Evolutionary conservation across 768 basidiomycete species (phyloP).

Genomic region (Naganishia randhawae): DNA sequence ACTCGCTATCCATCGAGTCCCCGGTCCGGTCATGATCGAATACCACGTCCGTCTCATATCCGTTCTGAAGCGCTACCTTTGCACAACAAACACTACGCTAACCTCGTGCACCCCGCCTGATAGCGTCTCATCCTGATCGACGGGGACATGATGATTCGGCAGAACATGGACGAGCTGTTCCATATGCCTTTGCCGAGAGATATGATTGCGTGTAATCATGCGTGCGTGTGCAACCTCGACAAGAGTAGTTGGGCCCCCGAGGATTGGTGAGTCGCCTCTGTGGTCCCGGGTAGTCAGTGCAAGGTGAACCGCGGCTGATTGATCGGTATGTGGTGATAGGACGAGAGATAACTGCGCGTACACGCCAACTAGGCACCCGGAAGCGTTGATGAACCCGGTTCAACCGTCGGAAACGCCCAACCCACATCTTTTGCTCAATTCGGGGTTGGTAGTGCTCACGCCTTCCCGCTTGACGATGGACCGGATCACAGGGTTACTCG

Average conservation of each 20-base stretch:
- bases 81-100: background rate
- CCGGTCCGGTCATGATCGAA: too few species aligned
- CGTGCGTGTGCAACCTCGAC: slow-evolving; percentile 90
- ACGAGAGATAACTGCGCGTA: slow-evolving; percentile 80
- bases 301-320: background rate
- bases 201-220: slow-evolving; percentile 82
- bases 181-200: slow-evolving; percentile 52
- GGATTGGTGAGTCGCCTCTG: slow-evolving; percentile 63
- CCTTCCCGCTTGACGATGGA: slow-evolving; percentile 22
- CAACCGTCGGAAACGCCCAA: slow-evolving; percentile 59
- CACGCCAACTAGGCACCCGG: slow-evolving; percentile 55
- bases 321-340: slow-evolving; percentile 54
- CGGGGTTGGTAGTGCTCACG: slow-evolving; percentile 65
- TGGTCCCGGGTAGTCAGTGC: too few species aligned
- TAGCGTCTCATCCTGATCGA: slow-evolving; percentile 45
- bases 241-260: slow-evolving; percentile 76
- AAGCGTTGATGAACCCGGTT: slow-evolving; percentile 50
- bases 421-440: slow-evolving; percentile 73
- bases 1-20: too few species aligned
- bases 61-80: background rate
- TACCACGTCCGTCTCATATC: too few species aligned
- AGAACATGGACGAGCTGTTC: slow-evolving; percentile 47
- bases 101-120: background rate
- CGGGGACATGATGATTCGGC: slow-evolving; percentile 46
- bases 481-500: slow-evolving; percentile 6